These are phyloP conservation scores for Malus sylvestris DNA, from an alignment of 306 rosid species.

Conservation along the genomic window DNA sequence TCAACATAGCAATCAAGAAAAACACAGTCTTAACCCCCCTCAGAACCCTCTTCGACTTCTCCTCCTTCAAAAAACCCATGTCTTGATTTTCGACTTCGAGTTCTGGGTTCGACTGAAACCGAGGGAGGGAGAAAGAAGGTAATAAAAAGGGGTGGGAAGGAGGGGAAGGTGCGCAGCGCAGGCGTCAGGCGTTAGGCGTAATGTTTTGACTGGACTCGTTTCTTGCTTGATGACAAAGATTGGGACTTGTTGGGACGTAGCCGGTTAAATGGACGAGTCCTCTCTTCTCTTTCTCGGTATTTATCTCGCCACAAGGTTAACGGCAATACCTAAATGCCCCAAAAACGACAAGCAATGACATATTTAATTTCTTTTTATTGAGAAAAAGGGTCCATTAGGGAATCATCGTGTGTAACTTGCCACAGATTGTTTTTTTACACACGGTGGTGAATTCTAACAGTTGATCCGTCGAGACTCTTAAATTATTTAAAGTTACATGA, in stretches of 20 bases:
- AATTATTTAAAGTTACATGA: rapidly evolving
- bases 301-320: conserved; percentile 15
- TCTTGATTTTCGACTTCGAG: background rate
- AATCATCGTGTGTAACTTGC: background rate
- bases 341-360: conserved; percentile 19
- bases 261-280: conserved; percentile 22
- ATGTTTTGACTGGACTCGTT: conserved; percentile 36
- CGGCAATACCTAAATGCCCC: conserved; percentile 56
- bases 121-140: background rate
- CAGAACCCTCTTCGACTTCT: conserved; percentile 47
- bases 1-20: conserved; percentile 75
- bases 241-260: conserved; percentile 18
- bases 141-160: background rate
- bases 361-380: background rate
- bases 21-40: conserved; percentile 74
- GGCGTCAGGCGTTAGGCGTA: conserved; percentile 48
- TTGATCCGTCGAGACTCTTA: rapidly evolving
- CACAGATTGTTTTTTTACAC: background rate
- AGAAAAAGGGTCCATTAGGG: too few species aligned
- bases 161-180: conserved; percentile 29
- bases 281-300: background rate
- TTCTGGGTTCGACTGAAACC: background rate
- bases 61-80: conserved; percentile 83
- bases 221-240: conserved; percentile 18
- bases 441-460: rapidly evolving